Evolutionary conservation across 208 protist species (phyloP), one percentile per base, ranked within the genome.

Genomic region (Trypanosomatidae sp.): DNA sequence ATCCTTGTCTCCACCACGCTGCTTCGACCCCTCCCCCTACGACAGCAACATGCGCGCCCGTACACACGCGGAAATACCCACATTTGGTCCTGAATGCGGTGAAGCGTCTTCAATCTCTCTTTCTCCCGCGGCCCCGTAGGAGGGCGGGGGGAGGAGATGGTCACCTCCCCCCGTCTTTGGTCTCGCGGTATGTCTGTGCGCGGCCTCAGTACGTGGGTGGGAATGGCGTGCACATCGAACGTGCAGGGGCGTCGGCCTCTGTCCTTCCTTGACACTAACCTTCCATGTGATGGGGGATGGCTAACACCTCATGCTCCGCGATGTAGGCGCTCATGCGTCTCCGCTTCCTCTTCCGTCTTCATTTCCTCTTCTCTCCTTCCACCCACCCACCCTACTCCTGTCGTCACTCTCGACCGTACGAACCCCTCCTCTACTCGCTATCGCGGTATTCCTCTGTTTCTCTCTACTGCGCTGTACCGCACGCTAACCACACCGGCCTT

Each of bases 391-490:
- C 36, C 36, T 39, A 39, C 36, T 6, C 36, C 36, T 39, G 36
- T 39, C n/a, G 22, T 19, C 52, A 28, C 52, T 58, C 59, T 41
- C 28, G 36, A 9, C 33, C 59, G 19, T n/a, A 25, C 8, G n/a
- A 65, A 65, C 28, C 12, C n/a, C 33, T 66, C 41, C 62, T 15
- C 36, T 66, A 17, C 9, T 64, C 17, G 5, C 47, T 66, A 8
- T 47, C 15, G 0, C 47, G 62, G 7, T 44, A 15, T 28, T 25
- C 49, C 2, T 53, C 49, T 22, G 22, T 6, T 17, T 53, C 36
- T 62, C 50, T 69, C 41, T 55, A 46, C 28, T 28, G 46, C 58
- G 65, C 66, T 55, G 12, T 58, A 56, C 55, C 50, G 19, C 50
- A 70, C 33, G 62, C 15, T 19, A 69, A 8, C 67, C 67, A 30